A percentile compares a stretch with the other conserved stretches of the same genome.
phyloP scores from a whole-genome alignment of 129 eudicot genomes.

The Tagetes patula region DNA sequence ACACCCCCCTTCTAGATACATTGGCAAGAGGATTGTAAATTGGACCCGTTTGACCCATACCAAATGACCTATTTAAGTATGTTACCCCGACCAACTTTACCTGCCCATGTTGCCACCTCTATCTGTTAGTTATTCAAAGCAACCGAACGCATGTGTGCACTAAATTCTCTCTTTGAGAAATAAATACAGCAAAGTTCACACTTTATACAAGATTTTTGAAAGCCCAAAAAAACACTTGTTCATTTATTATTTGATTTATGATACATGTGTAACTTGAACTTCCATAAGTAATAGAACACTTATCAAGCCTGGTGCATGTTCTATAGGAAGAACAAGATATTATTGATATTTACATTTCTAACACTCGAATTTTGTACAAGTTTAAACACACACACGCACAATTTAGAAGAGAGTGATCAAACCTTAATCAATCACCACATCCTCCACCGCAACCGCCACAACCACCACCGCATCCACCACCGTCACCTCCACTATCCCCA shows the following conservation, averaged over 20 bases:
- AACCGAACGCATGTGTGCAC: background rate
- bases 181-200: background rate
- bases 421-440: slow-evolving; percentile 28
- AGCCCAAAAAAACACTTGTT: background rate
- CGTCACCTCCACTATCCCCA: background rate
- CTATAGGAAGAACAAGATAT: background rate
- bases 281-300: background rate
- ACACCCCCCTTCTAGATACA: no score
- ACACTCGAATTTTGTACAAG: background rate
- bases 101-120: no score
- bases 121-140: no score
- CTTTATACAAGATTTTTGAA: background rate
- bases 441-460: background rate
- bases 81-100: background rate
- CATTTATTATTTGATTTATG: background rate
- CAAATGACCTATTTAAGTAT: background rate
- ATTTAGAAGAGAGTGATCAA: background rate
- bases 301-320: background rate
- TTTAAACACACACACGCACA: background rate
- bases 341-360: background rate
- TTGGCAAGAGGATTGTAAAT: no score
- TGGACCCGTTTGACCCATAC: no score
- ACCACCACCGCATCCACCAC: slow-evolving; percentile 5
- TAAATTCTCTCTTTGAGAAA: background rate
- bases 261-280: background rate